Base-by-base conservation (phyloP, 2,329 filamentous ascomycete genomes). In the Sporothrix curviconia region DNA sequence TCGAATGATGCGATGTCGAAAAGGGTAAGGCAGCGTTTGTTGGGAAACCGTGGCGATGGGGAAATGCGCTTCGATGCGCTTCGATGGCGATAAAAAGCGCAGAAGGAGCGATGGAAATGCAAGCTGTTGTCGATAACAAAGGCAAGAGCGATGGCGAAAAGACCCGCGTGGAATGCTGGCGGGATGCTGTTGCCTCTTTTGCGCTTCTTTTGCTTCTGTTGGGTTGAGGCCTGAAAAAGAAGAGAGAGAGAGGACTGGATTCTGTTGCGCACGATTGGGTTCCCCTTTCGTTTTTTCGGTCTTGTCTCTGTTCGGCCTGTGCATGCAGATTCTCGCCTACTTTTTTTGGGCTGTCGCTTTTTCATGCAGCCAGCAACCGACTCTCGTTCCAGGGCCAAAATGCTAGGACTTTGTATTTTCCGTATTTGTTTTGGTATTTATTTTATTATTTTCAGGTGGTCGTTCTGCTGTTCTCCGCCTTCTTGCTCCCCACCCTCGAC, bases 401-500 rank as follows among this genome's bases (percentile, higher is more conserved):
- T 54, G 37, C 42, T 40, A 47, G 36, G 49, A 50, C 22, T 19
- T 24, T 49, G 19, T 32, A 34, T 32, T 47, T 57, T 57, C 46
- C n/a, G n/a, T 36, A 12, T 51, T 17, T 55, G 32, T 59, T 59
- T 44, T 52, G 44, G 34, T 55, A 40, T 57, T 59, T 60, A 49
- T 52, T 62, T 61, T 55, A 44, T 56, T 56, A 56, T 56, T 37
- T 56, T 46, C 22, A 47, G 42, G 54, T 55, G 55, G 55, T 49
- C 43, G 55, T 39, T 53, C 19, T 40, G 4, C 39, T 39, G n/a
- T 36, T 53, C 42, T 54, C 56, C 56, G 42, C 49, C 49, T 47
- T 55, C 12, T 30, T 43, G 15, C 15, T 36, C 25, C 30, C 34
- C 49, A 58, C 24, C 3, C 14, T 42, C 44, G 42, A 4, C 36